A percentile compares a stretch with the other conserved stretches of the same genome.
phyloP scores from a whole-genome alignment of 2,329 filamentous ascomycete species.

The Botrytis paeoniae region DNA sequence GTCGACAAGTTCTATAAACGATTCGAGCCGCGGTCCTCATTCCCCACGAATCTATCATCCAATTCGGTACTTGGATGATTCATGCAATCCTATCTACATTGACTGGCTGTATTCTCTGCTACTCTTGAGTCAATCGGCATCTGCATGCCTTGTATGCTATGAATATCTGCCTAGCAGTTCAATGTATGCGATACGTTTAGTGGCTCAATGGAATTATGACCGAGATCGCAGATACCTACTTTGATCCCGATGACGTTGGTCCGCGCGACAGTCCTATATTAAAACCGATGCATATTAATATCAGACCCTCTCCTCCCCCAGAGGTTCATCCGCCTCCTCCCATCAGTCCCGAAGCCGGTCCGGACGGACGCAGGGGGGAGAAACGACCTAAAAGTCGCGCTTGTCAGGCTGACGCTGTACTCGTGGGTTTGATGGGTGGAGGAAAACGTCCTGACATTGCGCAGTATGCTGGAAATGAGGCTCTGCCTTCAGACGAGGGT shows the following conservation, averaged over 20 bases:
- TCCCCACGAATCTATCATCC: neutral
- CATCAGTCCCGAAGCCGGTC: slow-evolving; percentile 44
- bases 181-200: slow-evolving; percentile 17
- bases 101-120: neutral
- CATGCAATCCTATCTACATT: neutral
- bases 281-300: slow-evolving; percentile 44
- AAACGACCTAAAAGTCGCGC: slow-evolving; percentile 33
- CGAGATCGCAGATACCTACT: slow-evolving; percentile 32
- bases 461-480: slow-evolving; percentile 50
- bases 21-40: neutral
- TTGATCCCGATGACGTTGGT: slow-evolving; percentile 49
- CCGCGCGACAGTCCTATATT: slow-evolving; percentile 43
- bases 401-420: slow-evolving; percentile 62
- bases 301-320: slow-evolving; percentile 51
- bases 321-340: slow-evolving; percentile 45
- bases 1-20: neutral
- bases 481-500: slow-evolving; percentile 47
- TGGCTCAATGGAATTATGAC: slow-evolving; percentile 21
- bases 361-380: slow-evolving; percentile 31
- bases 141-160: slow-evolving; percentile 27
- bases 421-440: slow-evolving; percentile 62
- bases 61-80: neutral
- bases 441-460: slow-evolving; percentile 66
- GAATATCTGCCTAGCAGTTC: slow-evolving; percentile 23
- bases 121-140: slow-evolving; percentile 2